Percentiles rank a stretch among this genome's conserved stretches.
phyloP scores from a whole-genome alignment of 768 basidiomycete genomes.

The Leccinum boreale region DNA sequence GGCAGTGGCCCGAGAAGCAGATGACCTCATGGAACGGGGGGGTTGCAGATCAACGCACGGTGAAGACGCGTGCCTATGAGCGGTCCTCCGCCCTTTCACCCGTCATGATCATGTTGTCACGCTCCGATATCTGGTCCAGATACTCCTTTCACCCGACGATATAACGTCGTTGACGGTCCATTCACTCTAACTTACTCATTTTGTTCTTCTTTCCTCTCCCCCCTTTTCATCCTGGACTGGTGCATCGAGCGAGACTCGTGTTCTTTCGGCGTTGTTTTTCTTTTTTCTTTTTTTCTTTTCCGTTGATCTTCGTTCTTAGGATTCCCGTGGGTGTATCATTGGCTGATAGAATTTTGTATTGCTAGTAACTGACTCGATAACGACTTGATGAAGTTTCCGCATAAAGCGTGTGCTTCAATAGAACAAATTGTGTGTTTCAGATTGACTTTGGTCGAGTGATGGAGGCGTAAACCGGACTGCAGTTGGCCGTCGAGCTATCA shows the following conservation, averaged over 20 bases:
- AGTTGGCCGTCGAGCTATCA: not conserved
- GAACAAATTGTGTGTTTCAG: not conserved
- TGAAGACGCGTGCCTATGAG: not conserved
- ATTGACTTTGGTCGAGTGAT: no score
- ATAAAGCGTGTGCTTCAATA: not conserved
- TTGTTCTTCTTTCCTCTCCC: not conserved
- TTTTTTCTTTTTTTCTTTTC: not conserved
- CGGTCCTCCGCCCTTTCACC: not conserved
- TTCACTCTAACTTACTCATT: not conserved
- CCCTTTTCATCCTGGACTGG: not conserved
- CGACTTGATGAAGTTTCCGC: not conserved
- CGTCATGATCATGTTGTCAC: no score
- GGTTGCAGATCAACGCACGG: not conserved
- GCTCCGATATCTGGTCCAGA: not conserved
- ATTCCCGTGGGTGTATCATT: slow-evolving; percentile 16
- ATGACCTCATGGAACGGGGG: slow-evolving; percentile 15
- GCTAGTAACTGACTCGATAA: slow-evolving; percentile 5
- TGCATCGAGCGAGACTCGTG: slow-evolving; percentile 1
- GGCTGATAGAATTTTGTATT: slow-evolving; percentile 26
- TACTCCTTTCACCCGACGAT: not conserved
- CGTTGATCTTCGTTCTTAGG: not conserved
- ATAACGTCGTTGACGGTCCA: slow-evolving; percentile 1
- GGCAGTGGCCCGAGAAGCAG: slow-evolving; percentile 13
- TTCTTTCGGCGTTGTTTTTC: not conserved
- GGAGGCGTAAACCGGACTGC: no score